Evolutionary conservation across 2,329 filamentous ascomycete genomes (phyloP).

Genomic region (Fusarium clavum): DNA sequence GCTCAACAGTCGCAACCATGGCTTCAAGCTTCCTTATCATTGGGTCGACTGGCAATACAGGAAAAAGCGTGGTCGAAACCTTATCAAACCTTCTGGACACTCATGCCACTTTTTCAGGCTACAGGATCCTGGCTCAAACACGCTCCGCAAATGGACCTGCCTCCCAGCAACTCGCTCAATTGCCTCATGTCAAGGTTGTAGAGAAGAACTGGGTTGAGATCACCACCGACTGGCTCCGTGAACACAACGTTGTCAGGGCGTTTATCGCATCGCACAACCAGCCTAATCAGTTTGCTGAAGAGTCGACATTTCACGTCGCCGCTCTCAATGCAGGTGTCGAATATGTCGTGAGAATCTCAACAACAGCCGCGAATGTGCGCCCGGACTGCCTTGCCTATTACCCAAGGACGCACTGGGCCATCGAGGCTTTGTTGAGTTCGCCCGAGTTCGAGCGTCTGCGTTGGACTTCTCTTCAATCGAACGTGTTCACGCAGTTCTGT

Average conservation of each 20-base stretch:
- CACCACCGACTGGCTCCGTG: neutral
- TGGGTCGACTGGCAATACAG: neutral
- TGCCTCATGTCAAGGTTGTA: neutral
- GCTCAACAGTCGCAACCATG: neutral
- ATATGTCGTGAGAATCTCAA: neutral
- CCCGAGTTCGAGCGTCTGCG: fast-evolving
- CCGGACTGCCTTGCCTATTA: neutral
- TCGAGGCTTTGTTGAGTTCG: neutral
- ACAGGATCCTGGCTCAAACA: neutral
- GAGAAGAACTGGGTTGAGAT: slow-evolving; percentile 2
- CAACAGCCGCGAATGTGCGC: neutral
- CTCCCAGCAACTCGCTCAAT: neutral
- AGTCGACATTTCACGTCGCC: neutral
- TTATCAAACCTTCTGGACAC: neutral
- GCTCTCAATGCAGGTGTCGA: neutral
- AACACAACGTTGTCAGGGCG: neutral
- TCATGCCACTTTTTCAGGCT: fast-evolving
- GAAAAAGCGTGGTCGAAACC: neutral
- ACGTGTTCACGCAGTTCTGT: neutral
- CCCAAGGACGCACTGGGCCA: neutral
- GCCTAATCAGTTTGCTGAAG: neutral
- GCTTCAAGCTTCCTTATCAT: neutral
- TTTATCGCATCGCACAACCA: neutral
- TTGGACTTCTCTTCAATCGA: neutral
- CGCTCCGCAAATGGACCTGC: neutral